Base-by-base conservation (phyloP, 1,284 basidiomycete species). In the Ustilago xerochloae region DNA sequence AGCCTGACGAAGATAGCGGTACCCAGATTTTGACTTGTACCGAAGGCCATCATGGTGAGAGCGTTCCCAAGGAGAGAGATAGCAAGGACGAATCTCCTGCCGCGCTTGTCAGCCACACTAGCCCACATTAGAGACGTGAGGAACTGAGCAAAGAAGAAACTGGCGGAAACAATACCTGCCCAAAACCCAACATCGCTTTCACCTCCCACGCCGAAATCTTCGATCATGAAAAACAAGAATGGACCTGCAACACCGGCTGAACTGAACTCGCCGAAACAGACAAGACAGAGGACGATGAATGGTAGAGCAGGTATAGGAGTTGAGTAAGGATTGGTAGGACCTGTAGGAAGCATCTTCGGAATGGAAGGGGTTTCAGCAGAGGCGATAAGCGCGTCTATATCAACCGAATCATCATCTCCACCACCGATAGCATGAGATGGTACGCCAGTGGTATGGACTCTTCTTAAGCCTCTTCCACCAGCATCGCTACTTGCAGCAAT, bases 121-220 rank as follows among this genome's bases (percentile, higher is more conserved):
- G 94, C 93, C 96, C 94, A 87, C 63, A 98, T 88, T 41, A 99
- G 86, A 30, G 94, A 96, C 1, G 96, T 98, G 39, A 97, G 87
- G 85, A 99, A 84, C 53, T 84, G 82, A 15, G 82, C 78, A 48
- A 84, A 82, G 69, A 83, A 84, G 69, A 84, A 84, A 33, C 63
- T 86, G 20, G 87, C 70, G 6, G 67, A 62, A 43, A 81, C 71
- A 52, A 84, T 82, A 28, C 82, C 82, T 15, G 81, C 82, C 81
- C 81, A 84, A 59, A 81, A 82, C 10, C 80, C 82, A 20, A 84
- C 81, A 1, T 75, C 74, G 41, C 74, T 71, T 56, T 84, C 81
- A 32, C 75, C 79, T 41, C 81, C 82, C 13, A 84, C 75, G 26
- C 75, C 64, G 54, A 83, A 83, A 58, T 72, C 73, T 52, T 82